Base-by-base conservation (phyloP, 192 early-diverging fungal genomes). In the Rhizophagus sp. region DNA sequence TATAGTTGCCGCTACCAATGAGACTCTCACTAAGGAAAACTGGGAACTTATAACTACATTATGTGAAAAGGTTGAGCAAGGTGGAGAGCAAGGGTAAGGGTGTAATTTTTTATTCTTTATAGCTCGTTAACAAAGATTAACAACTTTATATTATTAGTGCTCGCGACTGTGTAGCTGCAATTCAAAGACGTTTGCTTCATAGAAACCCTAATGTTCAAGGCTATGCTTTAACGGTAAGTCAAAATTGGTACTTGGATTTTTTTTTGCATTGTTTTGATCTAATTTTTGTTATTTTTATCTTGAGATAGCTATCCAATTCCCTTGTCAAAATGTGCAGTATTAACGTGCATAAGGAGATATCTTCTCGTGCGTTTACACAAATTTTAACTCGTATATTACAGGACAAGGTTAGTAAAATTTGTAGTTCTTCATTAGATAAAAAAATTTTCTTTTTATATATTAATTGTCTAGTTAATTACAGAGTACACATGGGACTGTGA, bases 1-100 rank as follows among this genome's bases (percentile, higher is more conserved):
- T 47, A 47, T 88, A 91, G 91, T 83, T 79, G 89, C 92, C 84
- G 97, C 98, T 17, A 99, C 98, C 9, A 93, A 91, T 86, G 97
- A 98, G 83, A 95, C 89, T 67, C 91, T 97, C 79, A 95, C 96
- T 15, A 88, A 91, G 57, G 98, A 99, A 86, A 94, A 99, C 88
- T 99, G 97, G 97, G 90, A 90, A 70, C 85, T 92, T 67, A 94
- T 95, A 70, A 87, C 92, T 70, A 87, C 85, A 76, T 90, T 96
- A 33, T 92, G 91, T 78, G 93, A 95, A 81, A 88, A 89, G 30
- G 90, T 94, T 12, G 79, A 85, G 36, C 81, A 80, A 62, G 82
- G 84, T 33, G 81, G 84, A 67, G 84, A 86, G 17, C 87, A 90
- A 39, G 77, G 83, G 89, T 90, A 86, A 73, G 72, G 11, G 2